Conservation (phyloP, 495 filamentous ascomycete species). For the Hypoxylon cercidicola region DNA sequence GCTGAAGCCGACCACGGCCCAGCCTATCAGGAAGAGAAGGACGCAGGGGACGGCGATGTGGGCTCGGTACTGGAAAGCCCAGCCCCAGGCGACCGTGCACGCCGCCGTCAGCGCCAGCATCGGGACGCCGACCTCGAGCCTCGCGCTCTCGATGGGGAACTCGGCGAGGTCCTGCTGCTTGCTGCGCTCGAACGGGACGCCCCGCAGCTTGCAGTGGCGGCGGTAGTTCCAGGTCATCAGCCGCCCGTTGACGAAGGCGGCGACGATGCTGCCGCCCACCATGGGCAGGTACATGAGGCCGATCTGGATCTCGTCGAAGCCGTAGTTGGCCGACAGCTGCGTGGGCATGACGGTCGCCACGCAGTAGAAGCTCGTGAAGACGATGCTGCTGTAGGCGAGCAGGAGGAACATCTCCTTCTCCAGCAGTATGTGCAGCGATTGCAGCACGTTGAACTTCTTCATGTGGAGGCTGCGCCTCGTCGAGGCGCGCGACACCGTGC, state of each 20-base stretch:
- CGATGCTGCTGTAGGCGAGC: conserved; percentile 64
- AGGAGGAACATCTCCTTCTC: conserved; percentile 71
- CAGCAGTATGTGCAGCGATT: conserved; percentile 67
- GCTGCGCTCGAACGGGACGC: conserved; percentile 57
- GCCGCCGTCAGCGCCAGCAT: conserved; percentile 53
- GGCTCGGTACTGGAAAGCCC: conserved; percentile 58
- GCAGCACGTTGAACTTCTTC: conserved; percentile 65
- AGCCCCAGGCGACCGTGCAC: conserved; percentile 65
- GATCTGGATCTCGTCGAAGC: conserved; percentile 66
- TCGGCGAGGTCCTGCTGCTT: conserved; percentile 59
- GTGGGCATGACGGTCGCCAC: conserved; percentile 61
- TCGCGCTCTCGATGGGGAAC: conserved; percentile 73
- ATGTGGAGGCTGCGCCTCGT: conserved; percentile 50
- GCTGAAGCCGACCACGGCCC: conserved; percentile 60
- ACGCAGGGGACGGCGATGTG: conserved; percentile 60
- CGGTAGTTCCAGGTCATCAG: conserved; percentile 66
- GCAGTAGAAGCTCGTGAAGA: conserved; percentile 71
- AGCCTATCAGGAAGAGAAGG: conserved; percentile 65
- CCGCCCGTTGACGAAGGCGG: conserved; percentile 66
- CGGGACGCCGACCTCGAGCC: conserved; percentile 67
- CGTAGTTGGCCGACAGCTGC: conserved; percentile 65
- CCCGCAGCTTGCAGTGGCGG: conserved; percentile 52
- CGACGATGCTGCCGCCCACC: conserved; percentile 69
- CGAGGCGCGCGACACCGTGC: conserved; percentile 37
- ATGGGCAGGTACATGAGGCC: conserved; percentile 67